phyloP scores from a whole-genome alignment of 768 basidiomycete species.

The Arthromyces matolae region DNA sequence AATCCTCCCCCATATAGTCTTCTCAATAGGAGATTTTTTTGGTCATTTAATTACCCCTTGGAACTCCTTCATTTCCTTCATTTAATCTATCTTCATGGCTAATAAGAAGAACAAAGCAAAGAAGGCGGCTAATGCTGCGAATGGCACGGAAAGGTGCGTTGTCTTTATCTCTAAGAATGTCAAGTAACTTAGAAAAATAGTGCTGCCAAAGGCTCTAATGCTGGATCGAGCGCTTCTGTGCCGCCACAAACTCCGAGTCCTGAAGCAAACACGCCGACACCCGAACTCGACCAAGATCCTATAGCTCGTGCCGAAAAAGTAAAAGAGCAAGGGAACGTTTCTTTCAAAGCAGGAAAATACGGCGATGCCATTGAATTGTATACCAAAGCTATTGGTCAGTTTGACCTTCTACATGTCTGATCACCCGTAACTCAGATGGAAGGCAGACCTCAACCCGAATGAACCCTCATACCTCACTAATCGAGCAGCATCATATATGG shows the following conservation, averaged over 20 bases:
- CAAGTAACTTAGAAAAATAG: constrained; percentile 3
- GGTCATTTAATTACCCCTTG: constrained; percentile 9
- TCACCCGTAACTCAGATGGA: background rate
- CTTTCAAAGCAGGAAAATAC: constrained; percentile 67
- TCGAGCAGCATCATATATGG: constrained; percentile 84
- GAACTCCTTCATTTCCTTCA: background rate
- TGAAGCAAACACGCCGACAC: constrained; percentile 20
- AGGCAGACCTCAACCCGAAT: constrained; percentile 50
- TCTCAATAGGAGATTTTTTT: background rate
- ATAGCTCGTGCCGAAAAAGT: constrained; percentile 51
- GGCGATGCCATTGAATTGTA: constrained; percentile 70
- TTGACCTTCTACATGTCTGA: background rate
- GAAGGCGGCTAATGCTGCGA: constrained; percentile 15
- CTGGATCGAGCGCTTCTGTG: constrained; percentile 15
- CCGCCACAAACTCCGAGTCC: constrained; percentile 14
- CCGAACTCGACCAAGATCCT: constrained; percentile 34
- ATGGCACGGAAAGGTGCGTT: constrained; percentile 10
- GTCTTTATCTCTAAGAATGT: background rate
- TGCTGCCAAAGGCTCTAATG: background rate
- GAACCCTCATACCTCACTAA: constrained; percentile 83
- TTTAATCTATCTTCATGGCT: constrained; percentile 8
- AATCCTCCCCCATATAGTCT: no score
- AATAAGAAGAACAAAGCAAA: constrained; percentile 20
- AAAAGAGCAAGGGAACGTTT: constrained; percentile 73
- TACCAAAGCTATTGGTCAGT: constrained; percentile 65